Evolutionary conservation across 2,329 filamentous ascomycete species (phyloP).

Genomic region (Aschersonia sp.): DNA sequence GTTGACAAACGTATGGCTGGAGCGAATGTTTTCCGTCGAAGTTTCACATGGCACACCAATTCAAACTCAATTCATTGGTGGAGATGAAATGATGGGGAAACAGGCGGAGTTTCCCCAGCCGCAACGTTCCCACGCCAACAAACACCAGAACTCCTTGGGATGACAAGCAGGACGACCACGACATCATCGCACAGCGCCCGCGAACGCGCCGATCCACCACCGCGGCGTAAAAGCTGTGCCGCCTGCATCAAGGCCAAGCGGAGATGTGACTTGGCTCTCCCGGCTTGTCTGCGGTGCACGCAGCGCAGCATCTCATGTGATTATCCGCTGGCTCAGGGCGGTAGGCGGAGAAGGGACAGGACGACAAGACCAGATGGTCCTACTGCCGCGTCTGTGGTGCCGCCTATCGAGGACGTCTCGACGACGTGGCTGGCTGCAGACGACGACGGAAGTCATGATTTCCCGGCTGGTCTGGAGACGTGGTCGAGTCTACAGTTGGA

Average conservation of each 20-base stretch:
- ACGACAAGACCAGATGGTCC: constrained; percentile 4
- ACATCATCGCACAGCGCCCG: constrained; percentile 12
- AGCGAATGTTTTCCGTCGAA: not conserved
- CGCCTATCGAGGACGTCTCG: not conserved
- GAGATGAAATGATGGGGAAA: too few relatives aligned
- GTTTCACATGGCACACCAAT: too few relatives aligned
- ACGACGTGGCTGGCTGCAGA: not conserved
- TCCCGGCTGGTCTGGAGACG: not conserved
- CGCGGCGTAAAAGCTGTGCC: constrained; percentile 39
- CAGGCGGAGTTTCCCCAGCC: too few relatives aligned
- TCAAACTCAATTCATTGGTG: too few relatives aligned
- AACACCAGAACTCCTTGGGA: too few relatives aligned
- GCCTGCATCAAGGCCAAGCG: constrained; percentile 43
- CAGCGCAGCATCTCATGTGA: constrained; percentile 31
- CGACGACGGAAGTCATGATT: constrained; percentile 5
- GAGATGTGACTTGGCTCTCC: constrained; percentile 36
- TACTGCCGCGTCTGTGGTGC: not conserved
- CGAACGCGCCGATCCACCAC: constrained; percentile 29
- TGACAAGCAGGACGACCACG: not conserved
- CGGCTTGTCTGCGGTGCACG: constrained; percentile 36
- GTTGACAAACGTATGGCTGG: not conserved
- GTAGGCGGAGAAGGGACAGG: not conserved
- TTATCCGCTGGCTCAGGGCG: constrained; percentile 18
- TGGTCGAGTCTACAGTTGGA: too few relatives aligned
- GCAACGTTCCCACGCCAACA: too few relatives aligned